Percentiles rank a stretch among this genome's conserved stretches.
Conservation (phyloP, 148 eudicot genomes). For the Rhododendron vialii region DNA sequence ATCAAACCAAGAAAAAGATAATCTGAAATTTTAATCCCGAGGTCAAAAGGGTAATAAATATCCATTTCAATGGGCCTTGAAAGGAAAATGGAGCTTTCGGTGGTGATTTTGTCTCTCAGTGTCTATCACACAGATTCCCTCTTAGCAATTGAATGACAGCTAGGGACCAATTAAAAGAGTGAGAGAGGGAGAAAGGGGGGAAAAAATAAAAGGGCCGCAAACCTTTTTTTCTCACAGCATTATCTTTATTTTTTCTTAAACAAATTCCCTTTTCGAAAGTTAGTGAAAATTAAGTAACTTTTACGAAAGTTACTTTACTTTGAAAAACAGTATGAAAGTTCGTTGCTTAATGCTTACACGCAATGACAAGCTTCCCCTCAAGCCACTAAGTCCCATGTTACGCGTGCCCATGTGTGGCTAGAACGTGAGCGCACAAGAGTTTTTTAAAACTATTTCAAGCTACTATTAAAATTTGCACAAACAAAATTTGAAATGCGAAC, state of each 20-base stretch:
- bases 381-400: background rate
- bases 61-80: background rate
- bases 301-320: constrained; percentile 4
- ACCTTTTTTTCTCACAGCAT: background rate
- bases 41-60: background rate
- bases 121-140: constrained; percentile 3
- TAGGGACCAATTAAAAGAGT: background rate
- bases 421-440: background rate
- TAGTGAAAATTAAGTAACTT: background rate
- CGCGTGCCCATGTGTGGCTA: background rate
- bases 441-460: background rate
- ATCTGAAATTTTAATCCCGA: background rate
- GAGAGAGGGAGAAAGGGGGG: background rate
- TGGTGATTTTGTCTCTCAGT: background rate
- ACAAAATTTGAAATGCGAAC: background rate
- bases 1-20: background rate
- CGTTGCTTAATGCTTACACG: background rate
- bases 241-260: background rate
- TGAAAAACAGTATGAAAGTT: background rate
- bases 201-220: too few species aligned
- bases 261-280: background rate
- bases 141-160: background rate
- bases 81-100: constrained; percentile 7
- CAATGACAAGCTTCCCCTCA: background rate
- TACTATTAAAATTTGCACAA: background rate